Base-by-base conservation (phyloP, 768 basidiomycete species). In the Clitopilus passeckerianus region DNA sequence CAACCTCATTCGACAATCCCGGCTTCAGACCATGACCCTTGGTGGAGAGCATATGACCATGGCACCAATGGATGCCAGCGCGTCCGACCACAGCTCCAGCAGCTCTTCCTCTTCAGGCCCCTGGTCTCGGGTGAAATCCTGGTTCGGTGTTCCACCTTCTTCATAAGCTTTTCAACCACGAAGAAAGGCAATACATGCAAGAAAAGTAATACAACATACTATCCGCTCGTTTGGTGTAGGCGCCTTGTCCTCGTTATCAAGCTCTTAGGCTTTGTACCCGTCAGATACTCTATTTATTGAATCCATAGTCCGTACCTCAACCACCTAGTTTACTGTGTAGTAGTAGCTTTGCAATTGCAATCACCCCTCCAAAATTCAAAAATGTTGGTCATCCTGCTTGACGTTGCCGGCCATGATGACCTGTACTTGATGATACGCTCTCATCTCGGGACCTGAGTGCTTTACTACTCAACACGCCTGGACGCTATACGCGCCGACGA, bases 1-100 rank as follows among this genome's bases (percentile, higher is more conserved):
- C 54, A 80, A 80, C 60, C 79, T 91, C 56, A 73, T 96, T 33
- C 88, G 93, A 46, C 87, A 93, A 71, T 87, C 92, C 54, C 88
- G 91, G 59, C 77, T 84, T 20, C 80, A 82, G 60, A 77, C 82
- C 54, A 81, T 84, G 80, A 74, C 79, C 12, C 70, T 84, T 53
- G 80, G 80, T 34, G 66, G 70, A 57, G 62, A 59, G 55, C 61
- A 60, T 60, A 57, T 66, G 58, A 58, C 60, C 57, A 59, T 46
- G 63, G 59, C 43, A 62, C 41, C 37, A 53, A 57, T 16, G 58
- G 60, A 59, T 30, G 56, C 35, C 55, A 35, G 41, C 50, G 27
- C 58, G 54, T 44, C 60, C 54, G 53, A 55, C 16, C 23, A 33
- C 54, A 52, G 34, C 53, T 35, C 56, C 59, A 41, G 46, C 18